A percentile compares a stretch with the other conserved stretches of the same genome.
Conservation (phyloP, 495 filamentous ascomycete species). For the Trichocladium antarcticum region DNA sequence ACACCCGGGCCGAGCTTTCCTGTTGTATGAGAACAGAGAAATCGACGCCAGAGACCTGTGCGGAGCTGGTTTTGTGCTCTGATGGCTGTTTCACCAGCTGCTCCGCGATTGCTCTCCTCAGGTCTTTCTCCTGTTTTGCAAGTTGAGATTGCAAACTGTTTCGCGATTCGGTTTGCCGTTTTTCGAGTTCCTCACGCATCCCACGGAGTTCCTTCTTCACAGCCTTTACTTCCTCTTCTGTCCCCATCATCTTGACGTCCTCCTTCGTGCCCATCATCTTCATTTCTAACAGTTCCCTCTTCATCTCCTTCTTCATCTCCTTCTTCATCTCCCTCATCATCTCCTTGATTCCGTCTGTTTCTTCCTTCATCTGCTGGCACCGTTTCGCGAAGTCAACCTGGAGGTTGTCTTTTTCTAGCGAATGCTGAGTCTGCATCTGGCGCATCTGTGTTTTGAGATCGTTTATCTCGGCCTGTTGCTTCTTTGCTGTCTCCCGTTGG, state of each 20-base stretch:
- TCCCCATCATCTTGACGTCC: neutral
- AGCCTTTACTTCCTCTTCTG: neutral
- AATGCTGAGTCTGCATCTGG: neutral
- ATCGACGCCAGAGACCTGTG: neutral
- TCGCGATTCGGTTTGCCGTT: neutral
- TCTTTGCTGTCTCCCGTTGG: neutral
- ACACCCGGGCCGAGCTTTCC: neutral
- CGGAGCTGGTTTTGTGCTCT: neutral
- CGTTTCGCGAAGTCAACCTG: neutral
- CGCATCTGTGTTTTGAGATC: neutral
- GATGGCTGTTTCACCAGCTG: neutral
- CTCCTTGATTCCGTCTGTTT: neutral
- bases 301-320: neutral
- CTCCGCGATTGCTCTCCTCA: neutral
- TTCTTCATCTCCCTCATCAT: neutral
- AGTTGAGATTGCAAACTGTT: neutral
- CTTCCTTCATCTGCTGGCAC: neutral
- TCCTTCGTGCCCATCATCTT: neutral
- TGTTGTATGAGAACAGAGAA: neutral
- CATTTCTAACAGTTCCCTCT: neutral
- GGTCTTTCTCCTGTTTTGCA: neutral
- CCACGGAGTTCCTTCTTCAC: conserved; percentile 3
- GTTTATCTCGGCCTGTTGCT: neutral
- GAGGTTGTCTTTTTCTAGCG: neutral
- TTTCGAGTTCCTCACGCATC: conserved; percentile 2